Conservation (phyloP, 2,329 filamentous ascomycete genomes). For the Sporothrix mexicana region DNA sequence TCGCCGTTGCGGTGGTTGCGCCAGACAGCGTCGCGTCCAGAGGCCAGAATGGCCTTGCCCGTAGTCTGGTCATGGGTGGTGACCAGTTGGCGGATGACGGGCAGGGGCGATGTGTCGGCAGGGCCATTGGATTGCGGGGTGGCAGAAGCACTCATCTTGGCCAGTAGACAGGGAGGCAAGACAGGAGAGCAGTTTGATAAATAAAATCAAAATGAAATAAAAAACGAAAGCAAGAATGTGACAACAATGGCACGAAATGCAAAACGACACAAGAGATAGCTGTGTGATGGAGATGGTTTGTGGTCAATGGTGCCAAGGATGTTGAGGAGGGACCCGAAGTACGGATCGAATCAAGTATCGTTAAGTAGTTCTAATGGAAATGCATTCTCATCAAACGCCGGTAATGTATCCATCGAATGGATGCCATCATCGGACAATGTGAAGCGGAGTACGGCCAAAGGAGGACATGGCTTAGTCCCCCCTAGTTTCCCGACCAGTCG, state of each 20-base stretch:
- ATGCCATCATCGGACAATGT: background rate
- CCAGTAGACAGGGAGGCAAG: too few species aligned
- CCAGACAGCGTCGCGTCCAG: background rate
- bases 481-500: background rate
- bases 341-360: background rate
- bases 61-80: conserved; percentile 13
- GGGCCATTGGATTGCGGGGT: background rate
- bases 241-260: too few species aligned
- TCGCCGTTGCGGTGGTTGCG: background rate
- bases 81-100: conserved; percentile 11
- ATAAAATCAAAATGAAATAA: background rate
- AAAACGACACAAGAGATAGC: background rate
- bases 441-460: background rate
- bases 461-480: background rate
- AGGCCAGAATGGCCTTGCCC: background rate
- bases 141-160: background rate
- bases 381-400: background rate
- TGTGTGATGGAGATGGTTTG: background rate
- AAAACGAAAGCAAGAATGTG: background rate
- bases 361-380: background rate
- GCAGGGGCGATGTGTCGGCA: background rate
- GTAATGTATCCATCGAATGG: background rate
- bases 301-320: background rate
- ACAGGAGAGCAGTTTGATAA: background rate
- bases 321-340: background rate